Evolutionary conservation across 495 filamentous ascomycete genomes (phyloP).

Genomic region (Xylaria longipes): DNA sequence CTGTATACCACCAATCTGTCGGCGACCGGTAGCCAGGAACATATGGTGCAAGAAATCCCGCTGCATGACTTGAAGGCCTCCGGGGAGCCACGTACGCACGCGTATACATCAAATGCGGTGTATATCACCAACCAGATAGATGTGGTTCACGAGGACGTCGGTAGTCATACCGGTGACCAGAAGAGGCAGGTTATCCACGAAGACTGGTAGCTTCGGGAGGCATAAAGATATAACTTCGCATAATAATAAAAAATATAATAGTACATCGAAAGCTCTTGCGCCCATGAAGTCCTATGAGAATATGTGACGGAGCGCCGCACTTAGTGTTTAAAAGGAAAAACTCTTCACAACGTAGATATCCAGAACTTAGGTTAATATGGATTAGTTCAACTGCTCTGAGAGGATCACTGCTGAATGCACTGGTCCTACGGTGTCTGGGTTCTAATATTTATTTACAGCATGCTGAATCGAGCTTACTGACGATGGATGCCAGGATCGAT

Average conservation of each 20-base stretch:
- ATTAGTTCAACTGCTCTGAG: too few species aligned
- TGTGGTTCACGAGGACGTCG: not conserved
- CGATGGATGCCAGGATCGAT: too few species aligned
- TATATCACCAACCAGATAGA: slow-evolving; percentile 6
- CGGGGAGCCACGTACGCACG: not conserved
- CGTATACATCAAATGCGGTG: not conserved
- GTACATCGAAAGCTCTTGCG: not conserved
- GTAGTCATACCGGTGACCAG: not conserved
- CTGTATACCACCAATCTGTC: slow-evolving; percentile 38
- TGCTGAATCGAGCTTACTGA: too few species aligned
- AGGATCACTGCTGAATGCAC: too few species aligned
- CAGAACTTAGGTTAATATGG: too few species aligned
- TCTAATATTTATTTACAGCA: too few species aligned
- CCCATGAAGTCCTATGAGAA: too few species aligned
- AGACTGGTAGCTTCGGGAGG: not conserved
- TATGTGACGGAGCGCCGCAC: too few species aligned
- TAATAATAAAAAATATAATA: not conserved
- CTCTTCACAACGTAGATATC: too few species aligned
- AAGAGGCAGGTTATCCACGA: not conserved
- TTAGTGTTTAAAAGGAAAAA: too few species aligned
- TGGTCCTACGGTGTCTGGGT: too few species aligned
- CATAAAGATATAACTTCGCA: not conserved
- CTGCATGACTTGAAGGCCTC: slow-evolving; percentile 36
- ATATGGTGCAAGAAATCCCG: slow-evolving; percentile 46
- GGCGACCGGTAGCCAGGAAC: slow-evolving; percentile 48